Evolutionary conservation across 257 asterid species (phyloP), one percentile per base, ranked within the genome.

Genomic region (Nicotiana tabacum): DNA sequence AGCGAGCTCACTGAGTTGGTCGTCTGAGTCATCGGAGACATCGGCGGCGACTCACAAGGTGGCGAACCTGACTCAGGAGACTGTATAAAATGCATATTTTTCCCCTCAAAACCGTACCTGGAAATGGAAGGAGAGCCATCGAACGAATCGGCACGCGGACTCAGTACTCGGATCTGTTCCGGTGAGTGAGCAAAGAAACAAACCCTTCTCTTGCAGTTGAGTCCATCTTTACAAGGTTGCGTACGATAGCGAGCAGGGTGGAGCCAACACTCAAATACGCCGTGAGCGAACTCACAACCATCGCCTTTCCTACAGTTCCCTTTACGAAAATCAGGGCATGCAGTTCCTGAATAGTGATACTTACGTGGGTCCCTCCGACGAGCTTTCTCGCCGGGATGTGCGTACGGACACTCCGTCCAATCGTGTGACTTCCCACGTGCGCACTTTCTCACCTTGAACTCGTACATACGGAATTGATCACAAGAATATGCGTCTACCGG

Each of bases 401-500:
- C 97, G 66, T 84, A 94, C 33, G 98, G 98, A 83, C 98, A 94
- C 86, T 94, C 98, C 0, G 97, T 94, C 98, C 98, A 94, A 84
- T 93, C 98, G 57, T 94, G 98, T 0, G 97, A 91, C 66, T 93
- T 86, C 33, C 93, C 94, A 53, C 96, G 93, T 60, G 92, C 65
- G 84, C 98, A 94, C 88, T 87, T 92, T 51, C 87, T 87, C 12
- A 94, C 97, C 86, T 94, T 94, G 66, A 94, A 94, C 81, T 92
- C 97, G 86, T 81, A 94, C 94, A 93, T 94, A 43, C 97, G 92
- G 89, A 94, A 94, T 13, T 94, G 84, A 85, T 94, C 98, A 87
- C 95, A 94, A 0, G 97, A 82, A 88, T 90, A 93, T 3, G 92
- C 93, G 82, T 91, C 98, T 24, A 91, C 97, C 0, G 93, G 92